A percentile compares a stretch with the other conserved stretches of the same genome.
Evolutionary conservation across 73 alveolate species (phyloP).

Genomic region (Paramecium pentaurelia): DNA sequence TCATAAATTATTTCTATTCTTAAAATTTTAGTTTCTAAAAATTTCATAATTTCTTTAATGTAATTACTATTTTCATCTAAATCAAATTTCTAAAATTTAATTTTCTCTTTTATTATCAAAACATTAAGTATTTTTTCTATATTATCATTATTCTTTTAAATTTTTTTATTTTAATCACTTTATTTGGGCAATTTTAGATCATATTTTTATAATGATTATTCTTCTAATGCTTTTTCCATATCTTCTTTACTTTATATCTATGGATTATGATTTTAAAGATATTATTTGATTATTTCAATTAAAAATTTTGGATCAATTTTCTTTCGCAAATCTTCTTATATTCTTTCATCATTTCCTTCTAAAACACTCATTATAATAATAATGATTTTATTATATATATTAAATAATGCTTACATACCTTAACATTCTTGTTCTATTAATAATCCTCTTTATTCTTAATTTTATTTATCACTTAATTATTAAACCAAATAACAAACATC

Average conservation of each 20-base stretch:
- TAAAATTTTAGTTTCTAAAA: not conserved
- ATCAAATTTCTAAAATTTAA: not conserved
- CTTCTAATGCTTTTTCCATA: not conserved
- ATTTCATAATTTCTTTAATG: not conserved
- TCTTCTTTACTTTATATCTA: not conserved
- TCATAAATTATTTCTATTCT: conserved; percentile 34
- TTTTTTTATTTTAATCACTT: not conserved
- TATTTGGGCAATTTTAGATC: not conserved
- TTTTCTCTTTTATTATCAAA: not conserved
- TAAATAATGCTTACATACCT: not conserved
- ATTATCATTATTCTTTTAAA: not conserved
- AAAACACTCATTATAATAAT: conserved; percentile 13
- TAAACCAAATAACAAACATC: conserved; percentile 12
- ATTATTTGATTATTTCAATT: not conserved
- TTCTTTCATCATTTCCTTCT: conserved; percentile 42
- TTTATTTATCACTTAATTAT: not conserved
- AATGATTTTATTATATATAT: not conserved
- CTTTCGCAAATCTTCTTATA: not conserved
- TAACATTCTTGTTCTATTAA: not conserved
- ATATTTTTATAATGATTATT: not conserved
- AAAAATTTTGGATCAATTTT: conserved; percentile 31
- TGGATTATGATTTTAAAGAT: not conserved
- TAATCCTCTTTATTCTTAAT: not conserved
- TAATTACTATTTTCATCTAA: not conserved
- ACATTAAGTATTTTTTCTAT: conserved; percentile 13